phyloP scores from a whole-genome alignment of 2,329 filamentous ascomycete species.

The Nemania serpens region DNA sequence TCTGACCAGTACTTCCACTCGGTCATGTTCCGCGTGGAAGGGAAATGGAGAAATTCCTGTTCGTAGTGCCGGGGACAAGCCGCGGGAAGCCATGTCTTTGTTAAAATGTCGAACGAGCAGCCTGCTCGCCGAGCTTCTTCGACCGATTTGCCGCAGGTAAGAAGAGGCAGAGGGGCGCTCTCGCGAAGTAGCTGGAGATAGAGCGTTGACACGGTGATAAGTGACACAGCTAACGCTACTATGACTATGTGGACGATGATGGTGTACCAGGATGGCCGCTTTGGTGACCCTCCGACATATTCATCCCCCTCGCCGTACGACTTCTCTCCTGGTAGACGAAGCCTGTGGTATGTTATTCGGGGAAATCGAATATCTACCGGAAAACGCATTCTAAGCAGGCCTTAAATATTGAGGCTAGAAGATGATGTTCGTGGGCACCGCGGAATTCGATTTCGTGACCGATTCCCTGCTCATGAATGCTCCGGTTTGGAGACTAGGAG shows the following conservation, averaged over 20 bases:
- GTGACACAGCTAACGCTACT: conserved; percentile 1
- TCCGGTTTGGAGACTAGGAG: too few species aligned
- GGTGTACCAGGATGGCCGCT: neutral
- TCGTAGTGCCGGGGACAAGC: conserved; percentile 17
- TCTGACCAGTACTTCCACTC: conserved; percentile 24
- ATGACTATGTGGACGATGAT: neutral
- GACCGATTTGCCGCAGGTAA: conserved; percentile 16
- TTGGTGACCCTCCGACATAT: neutral
- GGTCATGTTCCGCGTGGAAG: conserved; percentile 3
- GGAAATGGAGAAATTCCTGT: conserved; percentile 11
- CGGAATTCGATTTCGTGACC: too few species aligned
- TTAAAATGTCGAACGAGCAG: conserved; percentile 23
- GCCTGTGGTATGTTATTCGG: conserved; percentile 4
- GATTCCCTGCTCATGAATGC: too few species aligned
- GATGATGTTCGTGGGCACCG: too few species aligned
- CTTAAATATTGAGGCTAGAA: neutral
- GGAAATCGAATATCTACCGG: neutral
- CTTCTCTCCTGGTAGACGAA: conserved; percentile 14
- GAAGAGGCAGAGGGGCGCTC: neutral
- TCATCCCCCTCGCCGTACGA: neutral
- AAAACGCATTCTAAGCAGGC: neutral
- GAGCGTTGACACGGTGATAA: conserved; percentile 7
- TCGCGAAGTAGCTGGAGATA: conserved; percentile 11
- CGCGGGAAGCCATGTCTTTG: conserved; percentile 18
- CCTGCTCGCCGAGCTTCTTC: conserved; percentile 12